Base-by-base conservation (phyloP, 78 protist species). In the Corallochytrium limacisporum region DNA sequence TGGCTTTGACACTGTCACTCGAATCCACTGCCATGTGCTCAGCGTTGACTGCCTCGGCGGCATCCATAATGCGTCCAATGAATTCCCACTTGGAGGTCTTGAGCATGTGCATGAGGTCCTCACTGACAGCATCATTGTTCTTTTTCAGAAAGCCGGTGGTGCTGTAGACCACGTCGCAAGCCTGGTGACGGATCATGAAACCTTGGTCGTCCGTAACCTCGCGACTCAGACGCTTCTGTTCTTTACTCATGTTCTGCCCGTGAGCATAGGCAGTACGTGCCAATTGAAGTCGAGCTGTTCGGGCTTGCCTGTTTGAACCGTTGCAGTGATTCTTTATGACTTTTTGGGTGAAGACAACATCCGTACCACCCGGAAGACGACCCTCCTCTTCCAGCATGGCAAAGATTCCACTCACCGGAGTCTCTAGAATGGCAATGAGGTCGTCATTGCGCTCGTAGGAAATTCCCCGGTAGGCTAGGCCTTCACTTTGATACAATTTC, bases 61-160 rank as follows among this genome's bases (percentile, higher is more conserved):
- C 8, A 8, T 13, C 46, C 46, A 40, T 12, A 40, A 8, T n/a
- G n/a, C n/a, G n/a, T n/a, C n/a, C n/a, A n/a, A n/a, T n/a, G n/a
- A n/a, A n/a, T n/a, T n/a, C n/a, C n/a, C n/a, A n/a, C n/a, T n/a
- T n/a, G n/a, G n/a, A n/a, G n/a, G n/a, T n/a, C n/a, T n/a, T n/a
- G n/a, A n/a, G n/a, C 9, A 49, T 49, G 33, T 39, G 31, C 33
- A 57, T n/a, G n/a, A n/a, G 46, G 24, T 8, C 22, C 8, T 42
- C 67, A 33, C 56, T 54, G 40, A 88, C 66, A 46, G 81, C 42
- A 66, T 93, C 98, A 60, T 82, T 83, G 85, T 92, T 91, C 76
- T 86, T 88, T 65, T 81, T 90, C 29, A 82, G 65, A 78, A 92
- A 92, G 28, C 82, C 87, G 22, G 22, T 56, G 20, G 70, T 36